Percentiles rank a stretch among this genome's conserved stretches.
These are phyloP conservation scores for Fusarium chaquense DNA, from an alignment of 2,329 filamentous ascomycete genomes.

Conservation along the genomic window DNA sequence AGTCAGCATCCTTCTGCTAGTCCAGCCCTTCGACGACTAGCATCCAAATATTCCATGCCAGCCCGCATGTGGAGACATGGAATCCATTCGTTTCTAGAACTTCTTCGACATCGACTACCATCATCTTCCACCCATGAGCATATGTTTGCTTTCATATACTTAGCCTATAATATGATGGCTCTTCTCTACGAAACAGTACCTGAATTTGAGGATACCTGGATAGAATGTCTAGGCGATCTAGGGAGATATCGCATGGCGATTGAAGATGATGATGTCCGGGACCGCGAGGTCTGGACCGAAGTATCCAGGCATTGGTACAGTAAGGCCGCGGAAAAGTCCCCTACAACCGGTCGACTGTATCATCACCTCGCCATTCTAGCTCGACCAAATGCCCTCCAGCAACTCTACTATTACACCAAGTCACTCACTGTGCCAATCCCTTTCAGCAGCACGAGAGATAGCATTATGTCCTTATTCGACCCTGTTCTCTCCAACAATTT, in stretches of 20 bases:
- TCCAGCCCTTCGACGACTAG: constrained; percentile 73
- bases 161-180: constrained; percentile 91
- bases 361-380: constrained; percentile 89
- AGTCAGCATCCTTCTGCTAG: constrained; percentile 86
- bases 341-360: constrained; percentile 79
- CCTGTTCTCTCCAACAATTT: too few species aligned
- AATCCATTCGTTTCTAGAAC: constrained; percentile 85
- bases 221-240: constrained; percentile 90
- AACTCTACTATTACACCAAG: constrained; percentile 76
- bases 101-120: constrained; percentile 79
- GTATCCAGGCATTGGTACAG: constrained; percentile 85
- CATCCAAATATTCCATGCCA: constrained; percentile 89
- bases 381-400: constrained; percentile 74
- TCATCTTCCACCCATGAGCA: constrained; percentile 82
- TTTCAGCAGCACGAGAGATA: constrained; percentile 75
- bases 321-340: constrained; percentile 80
- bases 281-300: constrained; percentile 83
- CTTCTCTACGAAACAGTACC: constrained; percentile 87
- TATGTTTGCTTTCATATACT: constrained; percentile 90
- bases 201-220: constrained; percentile 88
- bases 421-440: constrained; percentile 75
- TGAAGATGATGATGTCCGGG: constrained; percentile 82
- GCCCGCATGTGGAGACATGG: constrained; percentile 94
- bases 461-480: constrained; percentile 60
- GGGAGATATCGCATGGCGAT: constrained; percentile 91